Conservation (phyloP, 345 rosid species). For the Brassica carinata region DNA sequence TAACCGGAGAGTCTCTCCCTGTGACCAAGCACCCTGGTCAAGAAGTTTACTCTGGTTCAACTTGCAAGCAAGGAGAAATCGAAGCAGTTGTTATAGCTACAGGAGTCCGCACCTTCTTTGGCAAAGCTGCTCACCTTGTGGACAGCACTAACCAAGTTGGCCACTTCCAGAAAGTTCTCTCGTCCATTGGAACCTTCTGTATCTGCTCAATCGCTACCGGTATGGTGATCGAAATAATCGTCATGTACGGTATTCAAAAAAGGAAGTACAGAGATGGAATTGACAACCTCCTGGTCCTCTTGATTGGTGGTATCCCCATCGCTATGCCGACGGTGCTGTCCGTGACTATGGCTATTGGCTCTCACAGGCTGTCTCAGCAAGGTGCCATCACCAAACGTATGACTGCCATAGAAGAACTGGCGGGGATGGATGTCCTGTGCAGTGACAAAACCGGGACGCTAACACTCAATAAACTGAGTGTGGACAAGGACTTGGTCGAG, state of each 20-base stretch:
- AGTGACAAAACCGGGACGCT: constrained; percentile 45
- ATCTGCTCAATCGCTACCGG: background rate
- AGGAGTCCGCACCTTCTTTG: background rate
- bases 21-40: background rate
- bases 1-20: background rate
- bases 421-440: background rate
- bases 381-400: background rate
- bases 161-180: background rate
- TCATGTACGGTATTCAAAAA: background rate
- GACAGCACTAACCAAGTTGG: background rate
- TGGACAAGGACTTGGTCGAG: constrained; percentile 43
- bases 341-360: background rate
- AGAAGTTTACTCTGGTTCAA: background rate
- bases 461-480: constrained; percentile 44
- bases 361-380: constrained; percentile 1
- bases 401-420: background rate
- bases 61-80: background rate
- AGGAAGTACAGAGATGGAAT: constrained; percentile 65
- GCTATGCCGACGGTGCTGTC: constrained; percentile 86
- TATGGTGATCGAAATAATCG: background rate
- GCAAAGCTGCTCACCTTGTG: background rate
- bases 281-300: constrained; percentile 81
- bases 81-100: background rate
- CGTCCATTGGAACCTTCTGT: background rate
- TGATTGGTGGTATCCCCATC: constrained; percentile 96